Evolutionary conservation across 306 rosid species (phyloP).

Genomic region (Sindora glabra): DNA sequence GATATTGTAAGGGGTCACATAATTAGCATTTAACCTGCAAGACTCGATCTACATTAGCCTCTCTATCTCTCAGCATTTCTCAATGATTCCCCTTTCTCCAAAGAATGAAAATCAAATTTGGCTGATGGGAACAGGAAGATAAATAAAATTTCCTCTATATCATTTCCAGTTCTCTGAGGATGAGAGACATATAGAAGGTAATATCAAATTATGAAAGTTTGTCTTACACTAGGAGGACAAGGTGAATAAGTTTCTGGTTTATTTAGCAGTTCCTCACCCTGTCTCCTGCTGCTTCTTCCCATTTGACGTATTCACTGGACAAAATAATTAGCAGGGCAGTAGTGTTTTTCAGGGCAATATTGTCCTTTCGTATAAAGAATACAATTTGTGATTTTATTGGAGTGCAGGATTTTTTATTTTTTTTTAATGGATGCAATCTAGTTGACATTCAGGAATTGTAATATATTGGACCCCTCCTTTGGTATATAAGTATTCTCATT

Average conservation of each 20-base stretch:
- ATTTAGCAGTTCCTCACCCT: neutral
- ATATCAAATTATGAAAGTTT: neutral
- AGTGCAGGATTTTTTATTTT: no score
- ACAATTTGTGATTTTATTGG: neutral
- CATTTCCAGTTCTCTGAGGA: no score
- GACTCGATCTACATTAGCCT: neutral
- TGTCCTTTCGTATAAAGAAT: neutral
- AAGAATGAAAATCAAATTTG: neutral
- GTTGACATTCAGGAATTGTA: neutral
- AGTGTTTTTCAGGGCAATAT: neutral
- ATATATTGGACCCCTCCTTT: neutral
- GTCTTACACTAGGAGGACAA: neutral
- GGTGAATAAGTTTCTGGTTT: neutral
- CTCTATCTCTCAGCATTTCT: neutral
- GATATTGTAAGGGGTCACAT: neutral
- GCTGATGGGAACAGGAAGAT: neutral
- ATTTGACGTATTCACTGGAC: neutral
- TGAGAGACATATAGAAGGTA: neutral
- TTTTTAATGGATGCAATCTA: neutral
- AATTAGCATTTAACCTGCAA: neutral
- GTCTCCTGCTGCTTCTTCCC: neutral
- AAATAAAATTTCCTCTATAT: neutral
- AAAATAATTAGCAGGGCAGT: neutral
- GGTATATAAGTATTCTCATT: slow-evolving; percentile 12
- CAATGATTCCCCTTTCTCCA: neutral